Evolutionary conservation across 208 protist species (phyloP), one percentile per base, ranked within the genome.

Genomic region (Crithidia brevicula): DNA sequence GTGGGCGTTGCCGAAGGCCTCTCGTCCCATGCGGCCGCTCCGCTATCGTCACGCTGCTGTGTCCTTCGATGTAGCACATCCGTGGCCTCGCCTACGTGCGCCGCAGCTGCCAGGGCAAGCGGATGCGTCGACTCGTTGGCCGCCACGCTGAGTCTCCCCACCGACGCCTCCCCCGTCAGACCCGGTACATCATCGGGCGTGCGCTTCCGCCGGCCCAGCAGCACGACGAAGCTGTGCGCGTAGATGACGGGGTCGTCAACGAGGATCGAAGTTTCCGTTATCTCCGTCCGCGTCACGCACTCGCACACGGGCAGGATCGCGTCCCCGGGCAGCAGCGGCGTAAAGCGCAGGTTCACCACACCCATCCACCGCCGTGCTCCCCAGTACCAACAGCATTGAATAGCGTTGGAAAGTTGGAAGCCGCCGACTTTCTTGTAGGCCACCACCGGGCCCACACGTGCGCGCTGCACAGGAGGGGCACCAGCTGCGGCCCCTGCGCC

Each of bases 371-470:
- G 59, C 43, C 50, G 36, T 43, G 61, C 69, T 0, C 69, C 69
- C 69, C 69, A 74, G 60, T 74, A 74, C 69, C 69, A 74, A 45
- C 67, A 74, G 23, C 58, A 47, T 52, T 74, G 69, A 34, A 74
- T 43, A 7, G 45, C 43, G 60, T 74, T 67, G 52, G 49, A 74
- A 20, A 74, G 11, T 43, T 74, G 51, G 7, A 74, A 31, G 7
- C 58, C 36, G 1, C 69, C 60, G 16, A 22, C 20, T n/a, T 34
- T 63, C 23, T 66, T 63, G 45, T 57, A 57, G 22, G 69, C 69
- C 6, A 74, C 27, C 3, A 57, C 60, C 0, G 42, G 60, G 0
- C 40, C 45, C 18, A 27, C 27, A 9, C 58, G 58, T 2, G 43
- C 10, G 15, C 45, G 58, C 30, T 38, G 45, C 31, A 22, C 4